These are phyloP conservation scores for Boechera divaricarpa DNA, from an alignment of 345 rosid genomes.

Conservation along the genomic window DNA sequence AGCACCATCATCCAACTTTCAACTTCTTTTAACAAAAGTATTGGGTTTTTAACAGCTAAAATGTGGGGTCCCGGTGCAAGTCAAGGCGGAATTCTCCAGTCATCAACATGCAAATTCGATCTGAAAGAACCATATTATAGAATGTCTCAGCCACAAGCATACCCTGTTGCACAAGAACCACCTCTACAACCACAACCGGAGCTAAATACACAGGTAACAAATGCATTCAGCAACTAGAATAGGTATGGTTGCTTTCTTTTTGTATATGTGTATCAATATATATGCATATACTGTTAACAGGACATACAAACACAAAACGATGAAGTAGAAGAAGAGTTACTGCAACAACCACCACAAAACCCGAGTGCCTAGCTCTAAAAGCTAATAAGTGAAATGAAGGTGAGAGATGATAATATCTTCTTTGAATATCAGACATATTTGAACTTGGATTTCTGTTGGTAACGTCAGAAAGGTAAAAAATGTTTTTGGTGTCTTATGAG, in stretches of 20 bases:
- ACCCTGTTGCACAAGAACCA: conserved; percentile 75
- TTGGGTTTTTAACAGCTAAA: conserved; percentile 61
- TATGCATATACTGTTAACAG: conserved; percentile 47
- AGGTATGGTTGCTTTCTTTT: conserved; percentile 10
- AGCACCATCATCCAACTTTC: neutral
- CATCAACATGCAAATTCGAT: conserved; percentile 87
- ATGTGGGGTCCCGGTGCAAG: conserved; percentile 99
- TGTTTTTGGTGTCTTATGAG: neutral
- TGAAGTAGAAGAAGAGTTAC: conserved; percentile 76
- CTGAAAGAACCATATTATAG: conserved; percentile 96
- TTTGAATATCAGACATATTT: conserved; percentile 17
- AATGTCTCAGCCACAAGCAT: conserved; percentile 95
- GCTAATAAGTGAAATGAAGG: conserved; percentile 4
- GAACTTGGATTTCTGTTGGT: conserved; percentile 26
- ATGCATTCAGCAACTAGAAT: conserved; percentile 9
- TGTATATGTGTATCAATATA: neutral
- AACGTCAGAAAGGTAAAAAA: neutral
- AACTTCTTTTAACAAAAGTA: neutral
- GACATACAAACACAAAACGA: conserved; percentile 61
- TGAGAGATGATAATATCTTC: neutral
- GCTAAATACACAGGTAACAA: conserved; percentile 71
- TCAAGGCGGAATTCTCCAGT: conserved; percentile 93
- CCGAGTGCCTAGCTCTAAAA: conserved; percentile 54
- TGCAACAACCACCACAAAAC: conserved; percentile 62
- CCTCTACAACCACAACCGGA: conserved; percentile 79